phyloP scores from a whole-genome alignment of 345 rosid species.

The Pistacia vera region DNA sequence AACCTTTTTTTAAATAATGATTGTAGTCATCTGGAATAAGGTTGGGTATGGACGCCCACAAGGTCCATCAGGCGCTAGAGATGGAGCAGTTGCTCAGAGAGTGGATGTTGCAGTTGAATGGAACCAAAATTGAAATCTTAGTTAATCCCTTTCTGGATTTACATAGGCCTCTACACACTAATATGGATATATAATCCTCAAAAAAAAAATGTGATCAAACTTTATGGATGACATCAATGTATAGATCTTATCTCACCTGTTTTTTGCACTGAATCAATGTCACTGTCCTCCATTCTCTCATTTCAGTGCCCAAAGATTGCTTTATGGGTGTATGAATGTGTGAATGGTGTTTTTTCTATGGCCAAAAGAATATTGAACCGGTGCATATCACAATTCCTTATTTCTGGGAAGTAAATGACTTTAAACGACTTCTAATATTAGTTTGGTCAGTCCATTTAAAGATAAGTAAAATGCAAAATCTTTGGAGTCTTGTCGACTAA shows the following conservation, averaged over 20 bases:
- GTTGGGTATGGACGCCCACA: constrained; percentile 80
- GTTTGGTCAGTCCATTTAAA: no score
- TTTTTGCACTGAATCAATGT: constrained; percentile 12
- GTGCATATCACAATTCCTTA: no score
- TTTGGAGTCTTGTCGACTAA: no score
- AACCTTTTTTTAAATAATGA: background rate
- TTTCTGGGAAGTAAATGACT: no score
- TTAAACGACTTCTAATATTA: no score
- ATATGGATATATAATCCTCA: constrained; percentile 12
- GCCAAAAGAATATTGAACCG: background rate
- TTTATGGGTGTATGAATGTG: no score
- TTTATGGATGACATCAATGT: constrained; percentile 28
- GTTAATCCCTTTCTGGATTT: constrained; percentile 21
- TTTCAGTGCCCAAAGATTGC: background rate
- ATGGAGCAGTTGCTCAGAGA: constrained; percentile 70
- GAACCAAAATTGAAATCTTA: background rate
- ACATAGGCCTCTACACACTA: constrained; percentile 11
- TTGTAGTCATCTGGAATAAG: constrained; percentile 90
- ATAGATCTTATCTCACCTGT: constrained; percentile 29
- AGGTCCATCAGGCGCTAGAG: constrained; percentile 72
- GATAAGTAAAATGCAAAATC: no score
- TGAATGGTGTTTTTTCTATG: background rate
- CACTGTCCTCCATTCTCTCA: constrained; percentile 13
- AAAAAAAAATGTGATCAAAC: constrained; percentile 13
- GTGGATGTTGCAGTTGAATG: constrained; percentile 73